Evolutionary conservation across 164 flowering plant species (phyloP).

Genomic region (Warburgia ugandensis): DNA sequence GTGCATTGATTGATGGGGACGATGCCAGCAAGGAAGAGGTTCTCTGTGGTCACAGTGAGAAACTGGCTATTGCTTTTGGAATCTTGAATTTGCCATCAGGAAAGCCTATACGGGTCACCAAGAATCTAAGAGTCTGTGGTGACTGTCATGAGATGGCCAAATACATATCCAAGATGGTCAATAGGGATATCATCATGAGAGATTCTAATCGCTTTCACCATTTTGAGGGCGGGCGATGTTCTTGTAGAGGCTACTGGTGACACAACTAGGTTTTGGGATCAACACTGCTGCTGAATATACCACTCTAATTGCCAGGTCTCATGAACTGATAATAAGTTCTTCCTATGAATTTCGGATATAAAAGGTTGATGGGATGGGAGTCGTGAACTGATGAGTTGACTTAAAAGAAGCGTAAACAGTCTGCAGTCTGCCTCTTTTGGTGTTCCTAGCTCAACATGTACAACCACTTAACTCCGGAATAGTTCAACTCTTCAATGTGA

Average conservation of each 20-base stretch:
- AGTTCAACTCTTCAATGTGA: no score
- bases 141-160: slow-evolving; percentile 70
- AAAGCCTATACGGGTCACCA: slow-evolving; percentile 41
- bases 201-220: slow-evolving; percentile 64
- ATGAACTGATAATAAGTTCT: no score
- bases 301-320: no score
- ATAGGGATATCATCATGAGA: slow-evolving; percentile 50
- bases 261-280: no score
- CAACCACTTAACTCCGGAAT: no score
- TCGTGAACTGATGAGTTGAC: no score
- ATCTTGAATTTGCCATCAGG: slow-evolving; percentile 38
- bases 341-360: no score
- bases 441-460: no score
- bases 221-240: slow-evolving; percentile 53
- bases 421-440: no score
- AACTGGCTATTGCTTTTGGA: slow-evolving; percentile 60
- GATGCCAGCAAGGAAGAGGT: slow-evolving; percentile 40
- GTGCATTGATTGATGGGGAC: slow-evolving; percentile 39
- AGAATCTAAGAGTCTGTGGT: slow-evolving; percentile 48
- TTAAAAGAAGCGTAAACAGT: no score
- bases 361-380: no score
- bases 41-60: slow-evolving; percentile 66
- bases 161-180: slow-evolving; percentile 38
- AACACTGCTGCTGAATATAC: no score
- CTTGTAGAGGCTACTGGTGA: slow-evolving; percentile 51